Evolutionary conservation across 495 filamentous ascomycete genomes (phyloP).

Genomic region (Mytilinidion resinicola): DNA sequence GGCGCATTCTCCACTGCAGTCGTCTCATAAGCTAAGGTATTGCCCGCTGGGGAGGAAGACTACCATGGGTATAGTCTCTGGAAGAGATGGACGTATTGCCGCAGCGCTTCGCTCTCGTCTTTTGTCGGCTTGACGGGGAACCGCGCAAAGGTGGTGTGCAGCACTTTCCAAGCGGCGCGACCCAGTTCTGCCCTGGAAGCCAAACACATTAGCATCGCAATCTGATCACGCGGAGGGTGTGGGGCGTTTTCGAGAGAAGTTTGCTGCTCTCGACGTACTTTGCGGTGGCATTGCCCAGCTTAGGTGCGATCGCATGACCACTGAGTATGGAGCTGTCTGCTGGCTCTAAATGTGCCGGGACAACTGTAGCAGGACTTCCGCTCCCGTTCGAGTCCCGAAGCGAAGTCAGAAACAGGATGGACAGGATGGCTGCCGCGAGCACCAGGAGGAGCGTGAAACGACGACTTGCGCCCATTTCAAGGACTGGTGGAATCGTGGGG

Average conservation of each 20-base stretch:
- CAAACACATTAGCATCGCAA: conserved; percentile 5
- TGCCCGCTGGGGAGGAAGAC: conserved; percentile 9
- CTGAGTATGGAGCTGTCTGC: conserved; percentile 46
- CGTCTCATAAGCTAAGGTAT: conserved; percentile 1
- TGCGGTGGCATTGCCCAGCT: conserved; percentile 83
- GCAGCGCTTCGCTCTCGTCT: conserved; percentile 78
- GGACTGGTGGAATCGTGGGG: not conserved
- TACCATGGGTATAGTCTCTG: conserved; percentile 85
- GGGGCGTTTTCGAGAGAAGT: conserved; percentile 12
- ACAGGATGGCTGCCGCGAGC: conserved; percentile 23
- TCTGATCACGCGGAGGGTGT: conserved; percentile 8
- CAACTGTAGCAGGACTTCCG: conserved; percentile 6
- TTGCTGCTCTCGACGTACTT: conserved; percentile 50
- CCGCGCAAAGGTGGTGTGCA: conserved; percentile 92
- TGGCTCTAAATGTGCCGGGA: conserved; percentile 11
- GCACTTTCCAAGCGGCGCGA: conserved; percentile 81
- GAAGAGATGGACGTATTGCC: conserved; percentile 83
- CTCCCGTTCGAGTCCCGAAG: conserved; percentile 12
- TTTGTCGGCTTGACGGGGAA: conserved; percentile 80
- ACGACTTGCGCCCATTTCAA: conserved; percentile 22
- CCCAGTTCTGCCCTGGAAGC: conserved; percentile 71
- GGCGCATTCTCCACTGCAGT: conserved; percentile 80
- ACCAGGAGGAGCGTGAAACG: conserved; percentile 27
- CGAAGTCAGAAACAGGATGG: conserved; percentile 21
- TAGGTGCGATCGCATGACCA: conserved; percentile 79